phyloP scores from a whole-genome alignment of 1,284 basidiomycete species.

The Malassezia sympodialis region DNA sequence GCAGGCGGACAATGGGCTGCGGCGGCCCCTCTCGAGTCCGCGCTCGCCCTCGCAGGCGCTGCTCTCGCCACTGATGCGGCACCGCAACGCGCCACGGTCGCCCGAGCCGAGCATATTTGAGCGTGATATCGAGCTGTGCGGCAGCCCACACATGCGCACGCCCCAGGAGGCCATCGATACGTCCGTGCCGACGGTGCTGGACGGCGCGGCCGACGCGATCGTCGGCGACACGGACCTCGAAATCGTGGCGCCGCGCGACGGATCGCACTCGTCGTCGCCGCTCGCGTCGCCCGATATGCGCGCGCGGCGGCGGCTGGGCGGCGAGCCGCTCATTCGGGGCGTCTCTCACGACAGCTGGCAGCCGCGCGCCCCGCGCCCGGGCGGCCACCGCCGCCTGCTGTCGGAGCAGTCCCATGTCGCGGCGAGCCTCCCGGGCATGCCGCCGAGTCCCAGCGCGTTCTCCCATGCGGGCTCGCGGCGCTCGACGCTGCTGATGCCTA shows the following conservation, averaged over 20 bases:
- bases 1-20: neutral
- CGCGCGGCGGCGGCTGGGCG: neutral
- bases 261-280: neutral
- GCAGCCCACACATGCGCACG: slow-evolving; percentile 33
- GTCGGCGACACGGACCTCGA: slow-evolving; percentile 35
- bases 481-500: neutral
- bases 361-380: neutral
- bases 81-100: neutral
- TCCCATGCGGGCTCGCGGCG: slow-evolving; percentile 4
- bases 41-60: neutral
- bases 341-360: neutral
- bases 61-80: neutral
- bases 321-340: neutral
- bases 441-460: neutral
- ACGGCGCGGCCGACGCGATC: slow-evolving; percentile 44
- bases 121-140: slow-evolving; percentile 40
- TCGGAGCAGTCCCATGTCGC: slow-evolving; percentile 9
- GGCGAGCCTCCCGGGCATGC: neutral
- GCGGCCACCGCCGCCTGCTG: slow-evolving; percentile 11
- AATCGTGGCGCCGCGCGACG: slow-evolving; percentile 30
- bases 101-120: slow-evolving; percentile 39
- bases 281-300: neutral
- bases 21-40: neutral
- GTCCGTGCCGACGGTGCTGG: slow-evolving; percentile 39
- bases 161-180: slow-evolving; percentile 42